Percentiles rank a stretch among this genome's conserved stretches.
phyloP scores from a whole-genome alignment of 768 basidiomycete species.

The Termitomyces sp. region DNA sequence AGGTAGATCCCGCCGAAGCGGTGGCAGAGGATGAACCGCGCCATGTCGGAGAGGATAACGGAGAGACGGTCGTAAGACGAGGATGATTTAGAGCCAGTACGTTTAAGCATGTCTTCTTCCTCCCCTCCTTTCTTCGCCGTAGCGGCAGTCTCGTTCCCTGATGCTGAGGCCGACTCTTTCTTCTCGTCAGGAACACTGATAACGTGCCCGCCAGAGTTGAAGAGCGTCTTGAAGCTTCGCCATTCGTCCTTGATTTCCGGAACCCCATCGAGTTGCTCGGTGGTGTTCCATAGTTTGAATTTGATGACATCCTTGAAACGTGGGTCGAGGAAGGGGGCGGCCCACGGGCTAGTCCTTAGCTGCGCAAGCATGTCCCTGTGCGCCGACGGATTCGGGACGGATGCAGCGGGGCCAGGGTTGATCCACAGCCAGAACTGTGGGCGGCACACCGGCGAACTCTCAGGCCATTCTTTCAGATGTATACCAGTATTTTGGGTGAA shows the following conservation, averaged over 20 bases:
- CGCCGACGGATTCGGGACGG: slow-evolving; percentile 76
- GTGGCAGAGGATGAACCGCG: slow-evolving; percentile 92
- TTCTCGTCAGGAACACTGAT: slow-evolving; percentile 53
- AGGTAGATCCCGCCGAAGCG: slow-evolving; percentile 93
- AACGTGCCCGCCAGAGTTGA: slow-evolving; percentile 84
- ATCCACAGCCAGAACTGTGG: slow-evolving; percentile 97
- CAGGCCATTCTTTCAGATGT: slow-evolving; percentile 44
- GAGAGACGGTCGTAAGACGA: slow-evolving; percentile 87
- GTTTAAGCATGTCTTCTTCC: slow-evolving; percentile 59
- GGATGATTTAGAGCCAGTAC: slow-evolving; percentile 85
- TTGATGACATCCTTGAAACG: slow-evolving; percentile 85
- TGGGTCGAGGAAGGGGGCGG: slow-evolving; percentile 85
- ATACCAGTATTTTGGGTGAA: slow-evolving; percentile 90
- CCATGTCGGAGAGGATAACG: slow-evolving; percentile 94
- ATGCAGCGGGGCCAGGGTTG: slow-evolving; percentile 88
- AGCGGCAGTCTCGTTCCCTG: slow-evolving; percentile 51
- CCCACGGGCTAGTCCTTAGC: slow-evolving; percentile 83
- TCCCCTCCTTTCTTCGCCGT: slow-evolving; percentile 40
- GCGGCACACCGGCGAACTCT: slow-evolving; percentile 57
- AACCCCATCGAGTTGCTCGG: slow-evolving; percentile 87
- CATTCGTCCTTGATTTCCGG: slow-evolving; percentile 88
- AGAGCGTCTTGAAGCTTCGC: slow-evolving; percentile 69
- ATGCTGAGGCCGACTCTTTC: slow-evolving; percentile 27
- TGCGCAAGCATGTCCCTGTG: slow-evolving; percentile 78
- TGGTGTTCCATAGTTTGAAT: slow-evolving; percentile 97